Evolutionary conservation across 129 eudicot genomes (phyloP), one percentile per base, ranked within the genome.

Genomic region (Cynara cardunculus): DNA sequence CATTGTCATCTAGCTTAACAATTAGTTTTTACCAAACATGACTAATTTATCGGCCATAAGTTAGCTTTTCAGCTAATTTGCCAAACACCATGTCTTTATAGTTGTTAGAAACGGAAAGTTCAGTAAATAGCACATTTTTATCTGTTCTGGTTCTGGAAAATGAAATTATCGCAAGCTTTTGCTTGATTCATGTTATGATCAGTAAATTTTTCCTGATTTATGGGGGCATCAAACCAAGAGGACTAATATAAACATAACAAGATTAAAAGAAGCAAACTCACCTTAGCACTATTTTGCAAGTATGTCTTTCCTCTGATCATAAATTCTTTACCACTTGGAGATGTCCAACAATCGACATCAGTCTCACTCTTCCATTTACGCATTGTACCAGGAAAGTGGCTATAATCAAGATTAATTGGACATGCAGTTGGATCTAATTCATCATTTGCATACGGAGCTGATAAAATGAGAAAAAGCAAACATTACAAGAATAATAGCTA

Each of bases 251-350:
- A 56, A 18, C 65, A 18, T 56, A 56, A 56, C 65, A n/a, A 56
- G 65, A 56, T 56, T 56, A 16, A 53, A 37, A 30, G 3, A 27
- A 21, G 9, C 53, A 71, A 81, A 31, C 68, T 62, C 41, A 92
- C 99, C 96, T 96, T 96, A n/a, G 74, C 74, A 78, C 85, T 86
- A 79, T 96, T 95, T 86, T 91, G 88, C 86, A 91, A 76, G 78
- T 96, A 96, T 65, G 98, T 85, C 87, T 91, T 88, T 85, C 99
- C 99, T 70, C 99, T 87, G 49, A 96, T 86, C 94, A 87, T 91
- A 86, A 96, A 96, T 83, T 95, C 99, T 21, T 89, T 69, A 76
- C 98, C 97, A 84, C 84, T 80, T 19, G 99, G 99, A 84, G 90
- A 88, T 69, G 92, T 76, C 99, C 99, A 96, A 87, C 99, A 96